Conservation (phyloP, 352 stramenopile genomes). For the Phytophthora kernoviae region DNA sequence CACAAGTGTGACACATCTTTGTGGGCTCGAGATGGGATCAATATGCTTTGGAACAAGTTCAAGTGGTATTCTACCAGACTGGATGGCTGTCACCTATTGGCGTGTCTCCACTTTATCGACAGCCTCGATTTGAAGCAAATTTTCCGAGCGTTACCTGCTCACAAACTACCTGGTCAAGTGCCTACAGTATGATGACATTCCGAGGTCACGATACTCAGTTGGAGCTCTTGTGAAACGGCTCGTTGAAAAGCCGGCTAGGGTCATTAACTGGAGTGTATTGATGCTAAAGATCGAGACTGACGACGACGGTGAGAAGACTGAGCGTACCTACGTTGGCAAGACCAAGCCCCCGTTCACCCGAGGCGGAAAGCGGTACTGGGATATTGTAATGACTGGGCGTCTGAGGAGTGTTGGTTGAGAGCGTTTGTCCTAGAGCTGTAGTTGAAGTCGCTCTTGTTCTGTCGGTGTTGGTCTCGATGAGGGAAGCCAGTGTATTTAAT, state of each 20-base stretch:
- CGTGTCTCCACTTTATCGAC: conserved; percentile 10
- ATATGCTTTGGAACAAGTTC: not conserved
- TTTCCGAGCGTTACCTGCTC: conserved; percentile 1
- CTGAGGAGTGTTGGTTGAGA: too few species aligned
- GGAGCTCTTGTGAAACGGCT: conserved; percentile 1
- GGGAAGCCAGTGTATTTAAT: too few species aligned
- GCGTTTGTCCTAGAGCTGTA: too few species aligned
- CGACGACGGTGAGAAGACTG: not conserved
- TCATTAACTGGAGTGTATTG: conserved; percentile 18
- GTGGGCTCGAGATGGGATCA: conserved; percentile 8
- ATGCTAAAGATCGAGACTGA: not conserved
- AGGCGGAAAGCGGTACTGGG: not conserved
- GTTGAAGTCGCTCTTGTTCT: too few species aligned
- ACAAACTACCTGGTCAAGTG: conserved; percentile 1
- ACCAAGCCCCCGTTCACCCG: conserved; percentile 3
- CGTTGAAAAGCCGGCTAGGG: conserved; percentile 9
- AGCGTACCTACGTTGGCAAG: not conserved
- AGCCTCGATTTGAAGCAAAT: conserved; percentile 1
- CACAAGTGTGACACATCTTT: not conserved
- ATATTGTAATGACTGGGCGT: too few species aligned
- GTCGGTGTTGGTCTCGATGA: too few species aligned
- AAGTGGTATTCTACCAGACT: conserved; percentile 16
- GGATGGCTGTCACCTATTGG: conserved; percentile 12
- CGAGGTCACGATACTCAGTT: conserved; percentile 1
- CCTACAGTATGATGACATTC: not conserved